Evolutionary conservation across 192 early-diverging fungal genomes (phyloP).

Genomic region (Gaertneriomyces sp.): DNA sequence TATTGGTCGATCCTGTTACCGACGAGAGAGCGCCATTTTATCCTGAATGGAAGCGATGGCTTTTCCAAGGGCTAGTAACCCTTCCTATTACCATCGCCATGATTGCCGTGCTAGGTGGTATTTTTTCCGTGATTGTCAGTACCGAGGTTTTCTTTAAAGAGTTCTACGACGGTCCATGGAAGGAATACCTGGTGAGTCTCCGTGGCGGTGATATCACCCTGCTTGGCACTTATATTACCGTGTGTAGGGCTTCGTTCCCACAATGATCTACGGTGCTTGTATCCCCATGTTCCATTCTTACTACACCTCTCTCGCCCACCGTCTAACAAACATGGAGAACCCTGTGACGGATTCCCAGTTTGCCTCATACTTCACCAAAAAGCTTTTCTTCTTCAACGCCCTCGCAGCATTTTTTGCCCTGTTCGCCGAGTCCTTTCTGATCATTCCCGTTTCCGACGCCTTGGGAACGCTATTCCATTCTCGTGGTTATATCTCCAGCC

Average conservation of each 20-base stretch:
- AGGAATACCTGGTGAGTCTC: constrained; percentile 34
- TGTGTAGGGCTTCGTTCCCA: constrained; percentile 63
- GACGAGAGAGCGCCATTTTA: constrained; percentile 72
- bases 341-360: constrained; percentile 67
- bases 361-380: constrained; percentile 68
- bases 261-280: constrained; percentile 66
- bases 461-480: constrained; percentile 55
- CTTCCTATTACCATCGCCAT: constrained; percentile 53
- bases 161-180: constrained; percentile 80
- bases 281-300: constrained; percentile 67
- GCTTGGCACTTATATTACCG: not conserved
- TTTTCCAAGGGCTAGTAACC: constrained; percentile 26
- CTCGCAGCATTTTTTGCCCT: constrained; percentile 79
- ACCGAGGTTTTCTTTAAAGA: constrained; percentile 73
- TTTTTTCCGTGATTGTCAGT: constrained; percentile 45
- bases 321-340: constrained; percentile 81
- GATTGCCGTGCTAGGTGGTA: constrained; percentile 49
- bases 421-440: constrained; percentile 81
- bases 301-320: constrained; percentile 59
- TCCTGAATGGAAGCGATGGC: constrained; percentile 66
- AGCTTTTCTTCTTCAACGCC: constrained; percentile 84
- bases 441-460: constrained; percentile 76
- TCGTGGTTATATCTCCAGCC: constrained; percentile 12
- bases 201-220: not conserved
- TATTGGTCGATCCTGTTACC: constrained; percentile 61